Evolutionary conservation across 352 stramenopile species (phyloP), one percentile per base, ranked within the genome.

Genomic region (Pythium oligandrum): DNA sequence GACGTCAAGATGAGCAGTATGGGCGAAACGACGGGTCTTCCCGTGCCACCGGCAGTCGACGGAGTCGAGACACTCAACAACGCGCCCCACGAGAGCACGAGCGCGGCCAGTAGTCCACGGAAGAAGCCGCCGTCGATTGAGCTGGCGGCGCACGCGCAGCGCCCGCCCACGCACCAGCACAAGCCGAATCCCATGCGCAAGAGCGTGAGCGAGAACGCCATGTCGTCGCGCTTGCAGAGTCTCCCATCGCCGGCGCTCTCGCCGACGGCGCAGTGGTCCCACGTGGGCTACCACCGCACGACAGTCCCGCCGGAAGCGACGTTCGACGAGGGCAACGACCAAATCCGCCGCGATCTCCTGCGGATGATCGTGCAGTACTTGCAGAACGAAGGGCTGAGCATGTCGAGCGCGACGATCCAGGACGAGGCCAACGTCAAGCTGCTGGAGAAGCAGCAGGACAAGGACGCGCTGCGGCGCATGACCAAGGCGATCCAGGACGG

Each of bases 331-430:
- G 40, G 71, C 46, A 69, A 83, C 48, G 54, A 63, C n/a, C 76
- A 90, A 64, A 94, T 96, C 65, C 83, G 89, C 48, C 75, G 83
- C 47, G 86, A 94, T 53, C 59, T 96, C 44, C 68, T 96, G 30
- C 74, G 75, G 3, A 78, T 96, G 56, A 96, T 96, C 59, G 83
- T 83, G 33, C 83, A 93, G 70, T 96, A 94, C 61, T 59, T 96
- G 9, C 80, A 94, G 55, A 64, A 86, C 12, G 78, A 93, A 64
- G 83, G 82, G 6, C 90, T 91, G 45, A 59, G 74, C 39, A 81
- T 90, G 61, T 83, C 82, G 17, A 91, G 82, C 55, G 77, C 83
- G 17, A 94, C 84, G 39, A 87, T 96, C 51, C 81, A 94, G 61
- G 86, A 96, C 62, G 86, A 94, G 55, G 75, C 86, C 39, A 93